Evolutionary conservation across 305 asterid genomes (phyloP), one percentile per base, ranked within the genome.

Genomic region (Plantago coronopus): DNA sequence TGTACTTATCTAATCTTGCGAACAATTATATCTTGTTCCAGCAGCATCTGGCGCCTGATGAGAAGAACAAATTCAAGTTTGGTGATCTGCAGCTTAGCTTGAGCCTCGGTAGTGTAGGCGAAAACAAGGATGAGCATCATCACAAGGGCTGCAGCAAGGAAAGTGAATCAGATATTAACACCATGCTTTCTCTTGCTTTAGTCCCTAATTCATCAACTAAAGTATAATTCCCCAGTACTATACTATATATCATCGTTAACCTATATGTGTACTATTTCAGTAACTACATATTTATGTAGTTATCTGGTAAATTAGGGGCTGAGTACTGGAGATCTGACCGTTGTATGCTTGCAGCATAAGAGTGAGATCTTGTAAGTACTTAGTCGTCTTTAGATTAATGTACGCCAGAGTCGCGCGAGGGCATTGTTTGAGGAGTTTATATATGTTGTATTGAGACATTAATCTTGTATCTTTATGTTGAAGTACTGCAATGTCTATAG

Each of bases 141-240:
- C n/a, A n/a, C 13, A 71, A 72, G 61, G 57, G 55, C 42, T 59
- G 71, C 63, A 66, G 61, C 13, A 71, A 69, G 59, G 79, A 59
- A 12, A 83, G 69, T 0, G 86, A 61, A 49, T 64, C 85, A 10
- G 86, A 79, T 44, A 81, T 85, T 14, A 81, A 79, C 82, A 91
- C 97, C 4, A 76, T 74, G 85, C 95, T 91, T 64, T 91, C 97
- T 47, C 93, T 89, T 31, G 81, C 90, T 16, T 58, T 87, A 56
- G 62, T 72, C 31, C 74, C 83, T 15, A 69, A 70, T 54, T 73
- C 84, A 46, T 59, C 76, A 43, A 64, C 75, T n/a, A 74, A 65
- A 47, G 67, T 69, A 43, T 62, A 27, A 47, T 64, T 65, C 63
- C 31, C 43, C 5, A 53, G 34, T 34, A 42, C 21, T 20, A 17